phyloP scores from a whole-genome alignment of 1,139 yeast genomes.

The Yamadazyma oceani region DNA sequence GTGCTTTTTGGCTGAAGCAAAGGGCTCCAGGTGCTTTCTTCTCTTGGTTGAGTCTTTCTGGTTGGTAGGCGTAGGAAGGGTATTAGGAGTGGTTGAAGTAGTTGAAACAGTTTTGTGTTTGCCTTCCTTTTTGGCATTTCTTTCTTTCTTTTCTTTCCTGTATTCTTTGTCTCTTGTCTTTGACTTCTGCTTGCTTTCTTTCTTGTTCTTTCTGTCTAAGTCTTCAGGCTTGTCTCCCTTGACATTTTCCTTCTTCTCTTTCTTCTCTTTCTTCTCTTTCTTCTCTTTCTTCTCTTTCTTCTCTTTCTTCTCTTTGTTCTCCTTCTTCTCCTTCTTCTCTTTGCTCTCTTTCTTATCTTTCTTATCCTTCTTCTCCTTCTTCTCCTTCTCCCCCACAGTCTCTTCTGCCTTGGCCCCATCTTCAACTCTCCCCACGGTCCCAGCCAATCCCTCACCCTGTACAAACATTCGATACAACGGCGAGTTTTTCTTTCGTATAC shows the following conservation, averaged over 20 bases:
- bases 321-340: conserved; percentile 16
- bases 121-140: conserved; percentile 6
- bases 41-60: conserved; percentile 9
- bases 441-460: conserved; percentile 78
- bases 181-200: conserved; percentile 13
- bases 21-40: conserved; percentile 6
- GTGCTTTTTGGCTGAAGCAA: neutral
- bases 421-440: conserved; percentile 58
- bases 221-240: conserved; percentile 18
- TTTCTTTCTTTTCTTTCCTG: conserved; percentile 10
- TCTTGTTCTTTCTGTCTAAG: too few species aligned
- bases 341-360: conserved; percentile 19
- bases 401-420: conserved; percentile 19
- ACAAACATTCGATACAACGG: conserved; percentile 78
- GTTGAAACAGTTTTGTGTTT: conserved; percentile 10
- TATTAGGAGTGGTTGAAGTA: conserved; percentile 3
- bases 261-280: conserved; percentile 14
- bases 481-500: conserved; percentile 51
- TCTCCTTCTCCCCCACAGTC: conserved; percentile 20
- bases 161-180: conserved; percentile 9
- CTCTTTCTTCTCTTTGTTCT: conserved; percentile 16
- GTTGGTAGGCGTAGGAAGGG: conserved; percentile 1
- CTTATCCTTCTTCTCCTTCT: conserved; percentile 20
- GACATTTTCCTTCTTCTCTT: conserved; percentile 14
- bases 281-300: conserved; percentile 16